Percentiles rank a stretch among this genome's conserved stretches.
These are phyloP conservation scores for Lasiosphaeria hispida DNA, from an alignment of 495 filamentous ascomycete genomes.

Conservation along the genomic window DNA sequence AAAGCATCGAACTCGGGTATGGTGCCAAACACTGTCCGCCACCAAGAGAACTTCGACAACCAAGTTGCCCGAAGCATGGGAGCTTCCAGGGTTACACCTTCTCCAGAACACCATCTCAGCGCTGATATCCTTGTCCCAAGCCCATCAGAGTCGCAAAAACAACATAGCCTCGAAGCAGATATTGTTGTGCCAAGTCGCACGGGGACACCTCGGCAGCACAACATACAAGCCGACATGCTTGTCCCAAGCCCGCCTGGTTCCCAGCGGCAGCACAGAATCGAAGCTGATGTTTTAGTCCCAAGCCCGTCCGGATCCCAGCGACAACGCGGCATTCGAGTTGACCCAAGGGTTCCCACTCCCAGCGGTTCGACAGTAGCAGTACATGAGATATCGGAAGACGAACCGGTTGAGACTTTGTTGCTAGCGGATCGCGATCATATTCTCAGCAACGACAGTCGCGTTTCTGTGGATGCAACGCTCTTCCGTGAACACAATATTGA, in stretches of 20 bases:
- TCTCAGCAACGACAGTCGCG: constrained; percentile 3
- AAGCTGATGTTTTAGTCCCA: background rate
- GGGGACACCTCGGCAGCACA: too few species aligned
- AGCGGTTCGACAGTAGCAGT: background rate
- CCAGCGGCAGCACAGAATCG: background rate
- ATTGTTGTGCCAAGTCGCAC: background rate
- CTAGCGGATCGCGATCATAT: constrained; percentile 9
- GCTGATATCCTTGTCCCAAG: constrained; percentile 8
- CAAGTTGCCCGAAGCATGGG: background rate
- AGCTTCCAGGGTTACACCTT: background rate
- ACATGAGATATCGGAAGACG: constrained; percentile 10
- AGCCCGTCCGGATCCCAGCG: background rate
- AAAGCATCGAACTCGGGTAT: too few species aligned
- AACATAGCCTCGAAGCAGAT: constrained; percentile 4
- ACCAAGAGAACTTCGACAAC: background rate
- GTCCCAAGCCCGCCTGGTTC: too few species aligned
- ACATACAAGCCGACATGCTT: too few species aligned
- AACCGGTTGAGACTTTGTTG: background rate
- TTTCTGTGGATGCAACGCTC: background rate
- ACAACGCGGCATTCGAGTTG: background rate
- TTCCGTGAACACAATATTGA: background rate
- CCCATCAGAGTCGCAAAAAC: background rate
- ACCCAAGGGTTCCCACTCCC: background rate
- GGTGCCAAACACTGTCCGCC: too few species aligned
- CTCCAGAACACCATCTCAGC: constrained; percentile 7